These are phyloP conservation scores for Chlorociboria aeruginascens DNA, from an alignment of 495 filamentous ascomycete species.

Conservation along the genomic window DNA sequence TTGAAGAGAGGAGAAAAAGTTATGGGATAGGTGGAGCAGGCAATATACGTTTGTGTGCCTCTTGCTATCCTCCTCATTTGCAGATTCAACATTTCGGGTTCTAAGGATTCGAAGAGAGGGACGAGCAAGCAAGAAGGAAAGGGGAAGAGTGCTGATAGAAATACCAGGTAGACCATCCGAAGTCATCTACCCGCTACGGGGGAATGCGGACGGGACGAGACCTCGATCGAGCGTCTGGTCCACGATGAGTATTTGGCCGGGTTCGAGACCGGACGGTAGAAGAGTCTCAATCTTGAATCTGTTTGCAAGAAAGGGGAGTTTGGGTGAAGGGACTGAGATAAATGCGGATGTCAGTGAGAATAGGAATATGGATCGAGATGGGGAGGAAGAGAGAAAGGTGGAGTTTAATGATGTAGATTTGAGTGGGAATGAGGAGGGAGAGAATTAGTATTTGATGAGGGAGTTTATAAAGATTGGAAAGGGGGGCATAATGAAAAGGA, in stretches of 20 bases:
- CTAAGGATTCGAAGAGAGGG: no score
- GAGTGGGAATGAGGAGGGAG: neutral
- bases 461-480: neutral
- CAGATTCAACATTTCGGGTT: no score
- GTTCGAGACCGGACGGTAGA: conserved; percentile 9
- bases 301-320: conserved; percentile 6
- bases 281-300: conserved; percentile 6
- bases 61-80: neutral
- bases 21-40: conserved; percentile 19
- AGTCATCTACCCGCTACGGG: conserved; percentile 7
- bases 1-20: conserved; percentile 12
- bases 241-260: neutral
- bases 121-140: no score
- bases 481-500: neutral
- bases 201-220: conserved; percentile 10
- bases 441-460: neutral
- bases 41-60: conserved; percentile 16
- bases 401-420: conserved; percentile 1
- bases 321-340: neutral
- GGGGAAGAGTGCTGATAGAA: neutral
- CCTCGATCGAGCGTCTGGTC: conserved; percentile 8
- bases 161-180: conserved; percentile 16
- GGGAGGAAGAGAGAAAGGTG: neutral
- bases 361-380: neutral
- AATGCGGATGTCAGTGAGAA: neutral